Conservation (phyloP, 2,329 filamentous ascomycete species). For the Fusarium sp. region DNA sequence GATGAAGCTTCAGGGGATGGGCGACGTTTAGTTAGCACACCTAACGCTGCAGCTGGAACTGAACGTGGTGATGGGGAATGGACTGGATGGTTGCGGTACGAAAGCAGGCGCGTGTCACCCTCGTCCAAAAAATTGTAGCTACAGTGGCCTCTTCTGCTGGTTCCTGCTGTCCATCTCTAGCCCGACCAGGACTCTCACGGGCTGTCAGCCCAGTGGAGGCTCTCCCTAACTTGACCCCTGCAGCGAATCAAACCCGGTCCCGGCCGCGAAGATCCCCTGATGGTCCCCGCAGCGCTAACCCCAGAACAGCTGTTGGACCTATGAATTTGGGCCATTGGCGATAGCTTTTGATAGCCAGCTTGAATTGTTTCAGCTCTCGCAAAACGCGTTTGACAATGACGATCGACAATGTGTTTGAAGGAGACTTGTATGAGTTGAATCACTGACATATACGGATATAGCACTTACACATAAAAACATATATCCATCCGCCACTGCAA, state of each 20-base stretch:
- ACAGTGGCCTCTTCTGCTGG: conserved; percentile 54
- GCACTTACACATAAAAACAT: not conserved
- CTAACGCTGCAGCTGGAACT: conserved; percentile 35
- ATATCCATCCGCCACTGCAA: too few species aligned
- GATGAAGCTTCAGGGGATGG: conserved; percentile 47
- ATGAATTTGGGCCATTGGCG: conserved; percentile 25
- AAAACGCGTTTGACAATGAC: conserved; percentile 20
- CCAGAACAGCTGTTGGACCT: conserved; percentile 23
- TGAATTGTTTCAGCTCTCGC: conserved; percentile 28
- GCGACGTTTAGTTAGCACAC: conserved; percentile 27
- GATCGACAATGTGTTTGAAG: not conserved
- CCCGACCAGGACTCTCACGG: not conserved
- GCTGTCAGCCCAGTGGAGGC: conserved; percentile 34
- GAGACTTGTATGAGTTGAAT: not conserved
- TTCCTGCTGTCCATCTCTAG: conserved; percentile 14
- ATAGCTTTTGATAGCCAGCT: conserved; percentile 21
- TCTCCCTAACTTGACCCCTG: conserved; percentile 26
- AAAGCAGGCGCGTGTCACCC: conserved; percentile 32
- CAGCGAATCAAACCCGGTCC: conserved; percentile 43
- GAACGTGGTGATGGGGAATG: conserved; percentile 32
- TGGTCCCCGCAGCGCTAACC: conserved; percentile 32
- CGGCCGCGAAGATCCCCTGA: conserved; percentile 38
- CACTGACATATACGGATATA: not conserved
- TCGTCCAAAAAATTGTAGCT: conserved; percentile 52
- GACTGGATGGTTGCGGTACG: conserved; percentile 30